These are phyloP conservation scores for Tulasnella sp. DNA, from an alignment of 768 basidiomycete genomes.

Conservation along the genomic window DNA sequence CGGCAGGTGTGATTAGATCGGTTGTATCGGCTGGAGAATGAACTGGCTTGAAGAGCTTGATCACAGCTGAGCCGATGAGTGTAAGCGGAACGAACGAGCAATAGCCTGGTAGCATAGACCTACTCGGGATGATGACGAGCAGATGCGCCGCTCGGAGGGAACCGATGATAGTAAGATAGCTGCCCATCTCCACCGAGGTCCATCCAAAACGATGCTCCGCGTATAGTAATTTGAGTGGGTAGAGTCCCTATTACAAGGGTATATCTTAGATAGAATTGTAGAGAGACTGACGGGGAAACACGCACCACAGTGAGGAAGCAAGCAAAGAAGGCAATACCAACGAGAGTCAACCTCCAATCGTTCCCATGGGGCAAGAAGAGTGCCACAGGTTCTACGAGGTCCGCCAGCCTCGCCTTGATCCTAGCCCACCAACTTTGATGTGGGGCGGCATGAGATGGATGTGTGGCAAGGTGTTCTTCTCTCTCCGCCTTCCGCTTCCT, in stretches of 20 bases:
- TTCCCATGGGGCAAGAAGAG: slow-evolving; percentile 50
- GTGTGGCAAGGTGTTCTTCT: slow-evolving; percentile 28
- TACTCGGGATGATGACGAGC: slow-evolving; percentile 24
- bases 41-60: slow-evolving; percentile 27
- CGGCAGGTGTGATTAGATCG: not conserved
- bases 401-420: slow-evolving; percentile 31
- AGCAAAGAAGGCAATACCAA: slow-evolving; percentile 60
- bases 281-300: slow-evolving; percentile 11
- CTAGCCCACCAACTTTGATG: slow-evolving; percentile 23
- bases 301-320: slow-evolving; percentile 63
- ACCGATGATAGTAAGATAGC: slow-evolving; percentile 23
- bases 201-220: slow-evolving; percentile 49
- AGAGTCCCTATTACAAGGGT: slow-evolving; percentile 49
- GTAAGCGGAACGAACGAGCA: not conserved
- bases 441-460: not conserved
- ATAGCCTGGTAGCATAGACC: not conserved
- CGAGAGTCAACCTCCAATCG: slow-evolving; percentile 71
- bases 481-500: slow-evolving; percentile 36
- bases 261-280: slow-evolving; percentile 2
- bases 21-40: not conserved
- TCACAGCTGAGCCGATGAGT: not conserved
- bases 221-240: slow-evolving; percentile 73
- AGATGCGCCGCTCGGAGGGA: slow-evolving; percentile 17
- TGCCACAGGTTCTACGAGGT: slow-evolving; percentile 59
- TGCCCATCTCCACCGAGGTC: slow-evolving; percentile 24